phyloP scores from a whole-genome alignment of 2,329 filamentous ascomycete genomes.

The Fusarium sp. region DNA sequence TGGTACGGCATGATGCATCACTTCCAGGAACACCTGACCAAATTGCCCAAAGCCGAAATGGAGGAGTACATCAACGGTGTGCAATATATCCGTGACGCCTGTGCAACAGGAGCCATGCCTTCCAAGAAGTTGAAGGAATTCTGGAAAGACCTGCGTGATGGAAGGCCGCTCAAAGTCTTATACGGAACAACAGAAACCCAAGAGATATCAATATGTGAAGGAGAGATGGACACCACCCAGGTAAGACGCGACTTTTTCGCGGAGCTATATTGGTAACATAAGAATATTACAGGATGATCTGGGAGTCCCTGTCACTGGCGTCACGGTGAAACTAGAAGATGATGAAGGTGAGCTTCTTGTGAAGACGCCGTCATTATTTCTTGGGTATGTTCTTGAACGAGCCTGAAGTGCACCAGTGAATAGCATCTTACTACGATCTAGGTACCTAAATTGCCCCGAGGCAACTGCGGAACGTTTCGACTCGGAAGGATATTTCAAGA shows the following conservation, averaged over 20 bases:
- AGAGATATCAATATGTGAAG: not conserved
- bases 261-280: not conserved
- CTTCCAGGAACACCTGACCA: constrained; percentile 4
- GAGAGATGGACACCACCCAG: not conserved
- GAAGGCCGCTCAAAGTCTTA: not conserved
- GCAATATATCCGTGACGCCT: not conserved
- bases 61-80: not conserved
- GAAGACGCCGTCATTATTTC: not conserved
- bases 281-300: not conserved
- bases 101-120: constrained; percentile 5
- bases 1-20: constrained; percentile 29
- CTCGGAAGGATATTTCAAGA: not conserved
- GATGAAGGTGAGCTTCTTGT: not conserved
- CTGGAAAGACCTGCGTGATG: not conserved
- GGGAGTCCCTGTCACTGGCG: not conserved
- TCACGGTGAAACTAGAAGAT: not conserved
- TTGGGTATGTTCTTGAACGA: not conserved
- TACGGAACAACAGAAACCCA: constrained; percentile 5
- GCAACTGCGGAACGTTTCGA: not conserved
- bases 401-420: not conserved
- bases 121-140: not conserved
- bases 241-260: not conserved
- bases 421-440: not conserved
- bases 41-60: not conserved
- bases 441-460: not conserved